These are phyloP conservation scores for Apiotrichum veenhuisii DNA, from an alignment of 1,284 basidiomycete genomes.

Conservation along the genomic window DNA sequence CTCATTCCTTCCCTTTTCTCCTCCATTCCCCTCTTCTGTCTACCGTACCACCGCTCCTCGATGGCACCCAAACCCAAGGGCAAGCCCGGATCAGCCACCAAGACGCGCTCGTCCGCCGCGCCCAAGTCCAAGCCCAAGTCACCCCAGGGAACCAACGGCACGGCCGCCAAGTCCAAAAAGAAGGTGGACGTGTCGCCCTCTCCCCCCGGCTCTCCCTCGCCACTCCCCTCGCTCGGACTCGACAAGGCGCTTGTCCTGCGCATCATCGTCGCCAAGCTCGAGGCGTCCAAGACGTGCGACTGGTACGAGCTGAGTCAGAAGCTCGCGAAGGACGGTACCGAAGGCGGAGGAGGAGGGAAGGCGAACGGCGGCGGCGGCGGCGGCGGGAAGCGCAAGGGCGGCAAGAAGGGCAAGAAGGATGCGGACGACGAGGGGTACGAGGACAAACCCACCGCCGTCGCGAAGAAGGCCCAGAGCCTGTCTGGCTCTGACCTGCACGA, in stretches of 20 bases:
- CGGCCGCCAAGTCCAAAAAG: neutral
- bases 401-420: neutral
- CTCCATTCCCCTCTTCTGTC: neutral
- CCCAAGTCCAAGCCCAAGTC: neutral
- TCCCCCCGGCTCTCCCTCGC: neutral
- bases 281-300: slow-evolving; percentile 27
- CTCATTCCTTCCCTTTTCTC: neutral
- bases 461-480: slow-evolving; percentile 5
- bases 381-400: slow-evolving; percentile 7
- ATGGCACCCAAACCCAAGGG: slow-evolving; percentile 1
- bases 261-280: slow-evolving; percentile 33
- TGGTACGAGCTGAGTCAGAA: slow-evolving; percentile 29
- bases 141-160: neutral
- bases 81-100: neutral
- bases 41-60: neutral
- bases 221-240: neutral
- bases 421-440: neutral
- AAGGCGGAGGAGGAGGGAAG: neutral
- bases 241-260: slow-evolving; percentile 24
- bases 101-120: neutral
- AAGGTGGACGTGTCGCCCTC: neutral
- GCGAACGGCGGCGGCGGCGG: neutral
- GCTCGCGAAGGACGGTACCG: slow-evolving; percentile 1
- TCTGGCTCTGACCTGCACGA: slow-evolving; percentile 28
- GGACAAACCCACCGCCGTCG: neutral